Percentiles rank a stretch among this genome's conserved stretches.
These are phyloP conservation scores for Lumnitzera littorea DNA, from an alignment of 345 rosid species.

Conservation along the genomic window DNA sequence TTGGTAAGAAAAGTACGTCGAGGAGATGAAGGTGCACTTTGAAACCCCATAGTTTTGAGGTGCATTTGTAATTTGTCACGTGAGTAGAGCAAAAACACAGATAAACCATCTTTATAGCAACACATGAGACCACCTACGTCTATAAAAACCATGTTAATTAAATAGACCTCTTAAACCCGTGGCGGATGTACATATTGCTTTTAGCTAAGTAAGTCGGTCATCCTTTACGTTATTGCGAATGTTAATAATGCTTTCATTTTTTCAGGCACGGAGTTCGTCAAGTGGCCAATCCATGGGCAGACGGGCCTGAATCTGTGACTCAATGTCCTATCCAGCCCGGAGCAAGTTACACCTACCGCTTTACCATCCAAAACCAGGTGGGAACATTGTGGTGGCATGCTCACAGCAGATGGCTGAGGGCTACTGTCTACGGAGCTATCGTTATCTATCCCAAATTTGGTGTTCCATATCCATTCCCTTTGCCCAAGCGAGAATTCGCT, in stretches of 20 bases:
- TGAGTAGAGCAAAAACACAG: too few relatives aligned
- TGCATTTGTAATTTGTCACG: too few relatives aligned
- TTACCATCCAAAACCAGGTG: slow-evolving; percentile 46
- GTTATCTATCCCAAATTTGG: slow-evolving; percentile 44
- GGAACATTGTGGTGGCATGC: slow-evolving; percentile 98
- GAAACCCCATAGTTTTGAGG: too few relatives aligned
- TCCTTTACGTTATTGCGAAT: not conserved
- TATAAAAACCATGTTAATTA: not conserved
- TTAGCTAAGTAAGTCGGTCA: not conserved
- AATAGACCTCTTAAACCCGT: not conserved
- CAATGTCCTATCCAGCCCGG: slow-evolving; percentile 83
- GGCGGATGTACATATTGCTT: not conserved
- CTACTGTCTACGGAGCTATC: slow-evolving; percentile 81
- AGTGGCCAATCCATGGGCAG: slow-evolving; percentile 74
- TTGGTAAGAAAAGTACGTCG: too few relatives aligned
- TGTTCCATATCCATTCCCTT: slow-evolving; percentile 47
- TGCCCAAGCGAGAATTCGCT: slow-evolving; percentile 49
- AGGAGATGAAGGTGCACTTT: too few relatives aligned
- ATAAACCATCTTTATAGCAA: too few relatives aligned
- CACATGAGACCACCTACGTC: too few relatives aligned
- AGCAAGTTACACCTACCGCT: slow-evolving; percentile 46
- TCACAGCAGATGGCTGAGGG: slow-evolving; percentile 72
- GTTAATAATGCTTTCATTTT: too few relatives aligned
- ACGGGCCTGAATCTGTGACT: slow-evolving; percentile 75
- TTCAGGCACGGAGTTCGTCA: slow-evolving; percentile 71